Evolutionary conservation across 108 stramenopile species (phyloP).

Genomic region (Heterococcus sp.): DNA sequence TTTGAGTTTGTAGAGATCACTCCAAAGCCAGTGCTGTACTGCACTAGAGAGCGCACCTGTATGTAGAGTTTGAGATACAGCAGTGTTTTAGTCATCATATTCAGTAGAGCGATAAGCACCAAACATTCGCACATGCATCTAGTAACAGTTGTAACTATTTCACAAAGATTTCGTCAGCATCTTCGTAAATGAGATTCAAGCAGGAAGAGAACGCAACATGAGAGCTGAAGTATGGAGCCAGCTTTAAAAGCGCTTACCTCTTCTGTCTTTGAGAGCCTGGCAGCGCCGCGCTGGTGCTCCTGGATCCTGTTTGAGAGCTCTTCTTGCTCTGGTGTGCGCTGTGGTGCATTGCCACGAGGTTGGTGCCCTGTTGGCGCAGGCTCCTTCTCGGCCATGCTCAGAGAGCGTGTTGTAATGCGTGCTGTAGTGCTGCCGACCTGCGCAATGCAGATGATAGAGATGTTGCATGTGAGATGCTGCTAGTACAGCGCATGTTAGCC

Average conservation of each 20-base stretch:
- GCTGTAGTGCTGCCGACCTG: too few relatives aligned
- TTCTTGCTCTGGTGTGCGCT: constrained; percentile 26
- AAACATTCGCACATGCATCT: not conserved
- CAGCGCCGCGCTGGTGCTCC: constrained; percentile 46
- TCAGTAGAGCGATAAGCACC: not conserved
- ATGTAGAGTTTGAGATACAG: not conserved
- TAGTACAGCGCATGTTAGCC: too few relatives aligned
- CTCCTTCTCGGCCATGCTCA: not conserved
- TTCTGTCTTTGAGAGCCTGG: constrained; percentile 46
- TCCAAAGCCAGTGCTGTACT: constrained; percentile 53
- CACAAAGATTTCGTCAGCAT: not conserved
- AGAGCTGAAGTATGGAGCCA: not conserved
- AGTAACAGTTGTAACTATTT: not conserved
- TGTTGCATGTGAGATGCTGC: too few relatives aligned
- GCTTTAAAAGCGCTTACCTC: too few relatives aligned
- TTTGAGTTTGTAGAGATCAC: constrained; percentile 52
- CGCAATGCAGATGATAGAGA: too few relatives aligned
- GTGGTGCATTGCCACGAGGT: not conserved
- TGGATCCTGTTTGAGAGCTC: constrained; percentile 22
- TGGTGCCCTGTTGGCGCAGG: constrained; percentile 26
- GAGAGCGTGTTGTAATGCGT: too few relatives aligned
- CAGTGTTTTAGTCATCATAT: not conserved
- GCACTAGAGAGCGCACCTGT: constrained; percentile 50
- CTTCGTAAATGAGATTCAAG: not conserved
- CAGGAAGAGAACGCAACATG: not conserved